These are phyloP conservation scores for Kalanchoe fedtschenkoi DNA, from an alignment of 164 flowering plant genomes.

Conservation along the genomic window DNA sequence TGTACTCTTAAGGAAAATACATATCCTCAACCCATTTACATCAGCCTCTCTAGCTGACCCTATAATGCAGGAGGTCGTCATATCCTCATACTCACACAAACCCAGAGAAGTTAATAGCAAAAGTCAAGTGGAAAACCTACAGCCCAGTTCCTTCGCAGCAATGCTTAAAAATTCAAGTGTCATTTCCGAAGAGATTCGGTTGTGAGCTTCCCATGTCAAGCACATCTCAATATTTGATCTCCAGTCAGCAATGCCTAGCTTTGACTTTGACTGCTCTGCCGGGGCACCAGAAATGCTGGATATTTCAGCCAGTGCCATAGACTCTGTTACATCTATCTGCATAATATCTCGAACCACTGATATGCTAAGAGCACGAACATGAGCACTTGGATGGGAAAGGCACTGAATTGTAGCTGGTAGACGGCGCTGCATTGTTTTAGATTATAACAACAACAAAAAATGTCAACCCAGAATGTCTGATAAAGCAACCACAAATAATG, in stretches of 20 bases:
- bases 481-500: background rate
- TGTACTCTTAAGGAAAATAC: no score
- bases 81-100: no score
- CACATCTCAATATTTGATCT: slow-evolving; percentile 63
- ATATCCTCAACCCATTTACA: no score
- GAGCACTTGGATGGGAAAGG: slow-evolving; percentile 94
- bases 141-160: slow-evolving; percentile 79
- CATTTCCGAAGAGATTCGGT: slow-evolving; percentile 48
- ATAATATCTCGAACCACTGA: slow-evolving; percentile 78
- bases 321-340: slow-evolving; percentile 29
- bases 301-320: slow-evolving; percentile 19
- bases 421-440: slow-evolving; percentile 65
- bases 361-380: slow-evolving; percentile 86
- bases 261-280: slow-evolving; percentile 25
- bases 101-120: no score
- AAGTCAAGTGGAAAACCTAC: slow-evolving; percentile 37
- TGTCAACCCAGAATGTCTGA: background rate
- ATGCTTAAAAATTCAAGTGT: slow-evolving; percentile 44
- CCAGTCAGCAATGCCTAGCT: slow-evolving; percentile 49
- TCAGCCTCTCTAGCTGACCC: no score
- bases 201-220: slow-evolving; percentile 79
- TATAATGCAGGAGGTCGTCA: no score
- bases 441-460: slow-evolving; percentile 7
- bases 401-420: slow-evolving; percentile 77
- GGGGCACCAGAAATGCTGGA: slow-evolving; percentile 27